phyloP scores from a whole-genome alignment of 768 basidiomycete genomes.

The Phaeolepiota aurea region DNA sequence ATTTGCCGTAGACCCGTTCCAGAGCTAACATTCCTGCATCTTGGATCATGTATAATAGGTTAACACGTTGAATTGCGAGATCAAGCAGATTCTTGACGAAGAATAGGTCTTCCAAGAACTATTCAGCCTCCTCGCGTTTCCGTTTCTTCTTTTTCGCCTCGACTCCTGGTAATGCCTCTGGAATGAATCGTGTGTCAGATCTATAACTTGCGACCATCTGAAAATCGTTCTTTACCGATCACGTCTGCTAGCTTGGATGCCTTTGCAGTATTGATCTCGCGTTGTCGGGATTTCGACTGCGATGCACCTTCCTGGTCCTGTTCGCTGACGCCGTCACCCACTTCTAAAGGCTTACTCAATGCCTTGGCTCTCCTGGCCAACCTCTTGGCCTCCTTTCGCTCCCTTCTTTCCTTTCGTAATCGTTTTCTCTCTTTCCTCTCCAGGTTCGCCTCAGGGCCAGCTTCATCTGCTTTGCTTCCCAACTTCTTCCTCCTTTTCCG shows the following conservation, averaged over 20 bases:
- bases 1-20: too few species aligned
- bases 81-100: background rate
- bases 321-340: too few species aligned
- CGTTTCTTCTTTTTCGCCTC: conserved; percentile 13
- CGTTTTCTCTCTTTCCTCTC: conserved; percentile 2
- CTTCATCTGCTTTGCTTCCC: background rate
- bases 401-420: conserved; percentile 2
- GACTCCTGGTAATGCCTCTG: too few species aligned
- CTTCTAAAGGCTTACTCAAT: background rate
- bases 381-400: conserved; percentile 8
- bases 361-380: conserved; percentile 6
- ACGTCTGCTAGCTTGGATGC: too few species aligned
- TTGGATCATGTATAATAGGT: conserved; percentile 1
- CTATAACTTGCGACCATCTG: too few species aligned
- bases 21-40: background rate
- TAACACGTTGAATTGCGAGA: conserved; percentile 1
- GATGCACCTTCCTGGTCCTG: too few species aligned
- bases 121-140: conserved; percentile 1
- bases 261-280: too few species aligned
- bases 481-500: conserved; percentile 4
- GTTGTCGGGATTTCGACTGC: too few species aligned
- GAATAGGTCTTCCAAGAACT: background rate
- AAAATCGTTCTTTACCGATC: too few species aligned
- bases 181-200: too few species aligned
- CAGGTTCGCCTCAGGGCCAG: background rate